phyloP scores from a whole-genome alignment of 2,329 filamentous ascomycete species.

The Colletotrichum lentis region DNA sequence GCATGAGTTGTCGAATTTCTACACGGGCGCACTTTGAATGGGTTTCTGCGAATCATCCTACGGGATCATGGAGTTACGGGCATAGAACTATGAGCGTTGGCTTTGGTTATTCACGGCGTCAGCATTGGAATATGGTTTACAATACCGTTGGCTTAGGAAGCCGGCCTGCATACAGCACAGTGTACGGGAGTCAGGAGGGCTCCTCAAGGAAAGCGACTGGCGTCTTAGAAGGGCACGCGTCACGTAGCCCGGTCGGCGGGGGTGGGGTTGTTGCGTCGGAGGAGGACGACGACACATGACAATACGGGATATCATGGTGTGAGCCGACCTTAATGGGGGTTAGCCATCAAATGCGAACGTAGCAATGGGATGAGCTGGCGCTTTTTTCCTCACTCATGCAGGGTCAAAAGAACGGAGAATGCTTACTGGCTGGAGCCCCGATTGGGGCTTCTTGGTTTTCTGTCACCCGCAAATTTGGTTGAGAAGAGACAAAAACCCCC shows the following conservation, averaged over 20 bases:
- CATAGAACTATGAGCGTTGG: constrained; percentile 35
- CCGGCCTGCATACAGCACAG: constrained; percentile 25
- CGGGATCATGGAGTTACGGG: constrained; percentile 35
- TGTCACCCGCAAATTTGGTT: constrained; percentile 19
- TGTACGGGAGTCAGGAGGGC: not conserved
- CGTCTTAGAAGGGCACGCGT: not conserved
- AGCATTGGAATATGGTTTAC: constrained; percentile 28
- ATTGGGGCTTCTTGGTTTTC: constrained; percentile 19
- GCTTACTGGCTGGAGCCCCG: constrained; percentile 4
- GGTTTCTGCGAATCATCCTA: constrained; percentile 26
- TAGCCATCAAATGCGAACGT: not conserved
- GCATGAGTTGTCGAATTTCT: not conserved
- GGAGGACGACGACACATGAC: constrained; percentile 1
- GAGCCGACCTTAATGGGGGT: not conserved
- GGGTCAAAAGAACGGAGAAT: constrained; percentile 8
- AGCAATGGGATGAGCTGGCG: constrained; percentile 15
- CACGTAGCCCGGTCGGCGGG: not conserved
- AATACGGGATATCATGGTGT: not conserved
- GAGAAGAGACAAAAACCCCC: constrained; percentile 10
- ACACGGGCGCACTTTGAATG: constrained; percentile 12
- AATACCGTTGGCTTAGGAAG: constrained; percentile 27
- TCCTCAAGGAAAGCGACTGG: not conserved
- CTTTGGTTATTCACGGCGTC: constrained; percentile 29
- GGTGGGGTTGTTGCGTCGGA: not conserved
- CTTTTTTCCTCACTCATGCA: constrained; percentile 21